Percentiles rank a stretch among this genome's conserved stretches.
Conservation (phyloP, 2,329 filamentous ascomycete species). For the Zymoseptoria crescenta region DNA sequence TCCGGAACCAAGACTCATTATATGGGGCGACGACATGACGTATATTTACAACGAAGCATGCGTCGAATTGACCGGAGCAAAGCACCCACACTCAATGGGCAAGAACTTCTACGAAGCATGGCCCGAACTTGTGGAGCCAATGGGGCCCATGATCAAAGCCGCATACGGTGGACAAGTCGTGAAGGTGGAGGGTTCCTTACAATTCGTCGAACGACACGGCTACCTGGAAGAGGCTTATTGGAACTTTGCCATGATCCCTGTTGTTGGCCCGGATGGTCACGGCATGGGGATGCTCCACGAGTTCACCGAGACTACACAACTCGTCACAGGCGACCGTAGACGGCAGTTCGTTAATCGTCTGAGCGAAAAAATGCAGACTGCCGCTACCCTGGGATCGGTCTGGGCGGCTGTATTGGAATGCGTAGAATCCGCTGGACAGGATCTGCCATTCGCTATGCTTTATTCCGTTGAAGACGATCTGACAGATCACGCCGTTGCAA, state of each 20-base stretch:
- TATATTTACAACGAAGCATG: slow-evolving; percentile 27
- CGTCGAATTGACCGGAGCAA: slow-evolving; percentile 18
- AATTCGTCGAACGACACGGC: slow-evolving; percentile 21
- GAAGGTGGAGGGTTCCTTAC: slow-evolving; percentile 14
- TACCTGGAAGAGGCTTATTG: slow-evolving; percentile 27
- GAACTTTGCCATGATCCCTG: slow-evolving; percentile 22
- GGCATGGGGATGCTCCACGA: slow-evolving; percentile 19
- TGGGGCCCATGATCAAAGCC: slow-evolving; percentile 15
- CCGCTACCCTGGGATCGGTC: slow-evolving; percentile 14
- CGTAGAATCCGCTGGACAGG: slow-evolving; percentile 13
- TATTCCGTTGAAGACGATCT: slow-evolving; percentile 19
- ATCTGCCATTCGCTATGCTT: slow-evolving; percentile 22
- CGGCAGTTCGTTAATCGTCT: slow-evolving; percentile 14
- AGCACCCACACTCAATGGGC: slow-evolving; percentile 21
- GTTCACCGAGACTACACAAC: slow-evolving; percentile 20
- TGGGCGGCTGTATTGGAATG: slow-evolving; percentile 19
- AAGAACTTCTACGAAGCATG: slow-evolving; percentile 12
- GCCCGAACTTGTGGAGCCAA: slow-evolving; percentile 17
- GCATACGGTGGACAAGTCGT: slow-evolving; percentile 17
- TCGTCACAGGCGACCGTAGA: slow-evolving; percentile 18
- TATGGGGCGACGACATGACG: slow-evolving; percentile 29
- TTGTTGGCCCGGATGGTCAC: slow-evolving; percentile 18
- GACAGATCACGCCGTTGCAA: slow-evolving; percentile 4
- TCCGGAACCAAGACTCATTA: slow-evolving; percentile 23
- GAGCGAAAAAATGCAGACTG: slow-evolving; percentile 10